Conservation (phyloP, 2,329 filamentous ascomycete species). For the Hortaea sp. region DNA sequence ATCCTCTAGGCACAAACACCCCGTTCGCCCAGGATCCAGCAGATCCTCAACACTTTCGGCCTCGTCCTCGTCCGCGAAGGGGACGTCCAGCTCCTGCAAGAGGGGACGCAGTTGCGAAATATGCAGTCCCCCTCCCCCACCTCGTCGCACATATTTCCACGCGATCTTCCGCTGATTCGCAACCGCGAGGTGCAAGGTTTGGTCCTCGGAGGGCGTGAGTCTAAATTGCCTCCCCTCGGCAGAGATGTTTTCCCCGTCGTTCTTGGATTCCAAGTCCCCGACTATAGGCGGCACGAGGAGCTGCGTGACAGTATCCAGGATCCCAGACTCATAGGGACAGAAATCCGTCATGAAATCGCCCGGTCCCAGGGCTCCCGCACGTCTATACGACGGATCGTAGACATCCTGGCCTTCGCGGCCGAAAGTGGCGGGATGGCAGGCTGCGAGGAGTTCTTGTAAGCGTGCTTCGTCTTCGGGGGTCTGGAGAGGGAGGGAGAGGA, state of each 20-base stretch:
- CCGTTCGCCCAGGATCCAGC: background rate
- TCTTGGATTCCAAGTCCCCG: background rate
- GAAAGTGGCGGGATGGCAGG: slow-evolving; percentile 39
- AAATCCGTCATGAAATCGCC: slow-evolving; percentile 38
- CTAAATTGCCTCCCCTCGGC: background rate
- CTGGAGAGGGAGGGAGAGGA: slow-evolving; percentile 1
- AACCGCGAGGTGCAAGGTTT: background rate
- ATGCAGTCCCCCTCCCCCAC: background rate
- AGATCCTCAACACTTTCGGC: background rate
- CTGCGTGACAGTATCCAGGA: slow-evolving; percentile 43
- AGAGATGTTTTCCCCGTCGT: background rate
- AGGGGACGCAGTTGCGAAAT: background rate
- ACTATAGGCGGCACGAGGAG: slow-evolving; percentile 10
- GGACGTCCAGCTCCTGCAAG: background rate
- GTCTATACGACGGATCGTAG: slow-evolving; percentile 43
- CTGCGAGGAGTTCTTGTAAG: slow-evolving; percentile 7
- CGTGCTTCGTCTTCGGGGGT: background rate
- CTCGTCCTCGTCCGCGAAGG: background rate
- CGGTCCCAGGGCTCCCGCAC: slow-evolving; percentile 43
- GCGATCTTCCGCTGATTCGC: background rate
- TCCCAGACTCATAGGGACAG: slow-evolving; percentile 41
- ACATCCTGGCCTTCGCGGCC: slow-evolving; percentile 38
- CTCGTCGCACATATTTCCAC: background rate
- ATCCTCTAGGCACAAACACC: background rate
- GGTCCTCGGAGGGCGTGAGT: background rate